Evolutionary conservation across 306 rosid species (phyloP).

Genomic region (Malus fusca): DNA sequence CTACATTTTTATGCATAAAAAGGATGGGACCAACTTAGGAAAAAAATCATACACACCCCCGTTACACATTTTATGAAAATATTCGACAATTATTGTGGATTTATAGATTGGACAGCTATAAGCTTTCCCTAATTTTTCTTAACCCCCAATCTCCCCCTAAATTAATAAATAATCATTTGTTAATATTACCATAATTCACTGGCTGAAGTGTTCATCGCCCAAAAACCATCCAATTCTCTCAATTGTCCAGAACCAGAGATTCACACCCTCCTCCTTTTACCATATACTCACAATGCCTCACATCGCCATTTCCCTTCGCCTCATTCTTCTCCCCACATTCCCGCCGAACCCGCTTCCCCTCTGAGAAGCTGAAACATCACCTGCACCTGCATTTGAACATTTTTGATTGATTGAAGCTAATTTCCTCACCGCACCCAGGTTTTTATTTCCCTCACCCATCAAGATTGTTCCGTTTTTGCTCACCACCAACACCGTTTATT

Average conservation of each 20-base stretch:
- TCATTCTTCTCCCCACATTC: neutral
- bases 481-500: neutral
- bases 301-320: neutral
- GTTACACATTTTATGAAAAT: neutral
- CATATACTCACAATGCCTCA: neutral
- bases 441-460: neutral
- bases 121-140: neutral
- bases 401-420: neutral
- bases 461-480: neutral
- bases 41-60: neutral
- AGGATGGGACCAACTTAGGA: too few species aligned
- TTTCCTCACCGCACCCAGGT: constrained; percentile 10
- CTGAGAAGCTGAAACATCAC: neutral
- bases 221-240: constrained; percentile 1
- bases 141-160: neutral
- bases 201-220: neutral
- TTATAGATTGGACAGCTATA: neutral
- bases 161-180: neutral
- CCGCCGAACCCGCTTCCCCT: constrained; percentile 5
- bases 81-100: neutral
- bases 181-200: constrained; percentile 20
- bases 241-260: constrained; percentile 8
- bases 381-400: neutral
- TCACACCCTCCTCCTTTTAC: neutral
- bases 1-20: too few species aligned